Evolutionary conservation across 2,329 filamentous ascomycete genomes (phyloP).

Genomic region (Colletotrichum filicis): DNA sequence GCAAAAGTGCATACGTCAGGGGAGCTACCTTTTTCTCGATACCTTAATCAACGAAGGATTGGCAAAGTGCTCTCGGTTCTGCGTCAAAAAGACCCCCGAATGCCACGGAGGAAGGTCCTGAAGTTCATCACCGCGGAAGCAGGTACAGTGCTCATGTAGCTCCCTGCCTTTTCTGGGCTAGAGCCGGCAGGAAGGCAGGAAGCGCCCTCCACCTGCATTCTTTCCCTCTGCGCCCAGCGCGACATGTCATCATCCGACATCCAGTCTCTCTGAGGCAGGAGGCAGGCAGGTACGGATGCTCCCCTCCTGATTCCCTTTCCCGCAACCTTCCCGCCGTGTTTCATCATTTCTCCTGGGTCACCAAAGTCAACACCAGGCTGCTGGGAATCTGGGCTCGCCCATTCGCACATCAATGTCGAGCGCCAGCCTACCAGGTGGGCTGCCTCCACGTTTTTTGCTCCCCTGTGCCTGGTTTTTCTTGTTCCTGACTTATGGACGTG

Average conservation of each 20-base stretch:
- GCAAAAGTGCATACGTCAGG: neutral
- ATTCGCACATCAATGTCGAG: slow-evolving; percentile 12
- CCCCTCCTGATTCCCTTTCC: neutral
- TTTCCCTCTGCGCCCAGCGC: neutral
- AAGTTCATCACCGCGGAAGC: neutral
- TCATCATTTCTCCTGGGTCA: slow-evolving; percentile 29
- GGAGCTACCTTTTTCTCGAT: neutral
- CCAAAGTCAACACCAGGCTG: slow-evolving; percentile 19
- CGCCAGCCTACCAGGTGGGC: slow-evolving; percentile 8
- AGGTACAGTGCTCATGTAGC: slow-evolving; percentile 10
- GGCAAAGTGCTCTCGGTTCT: neutral
- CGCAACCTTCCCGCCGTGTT: slow-evolving; percentile 25
- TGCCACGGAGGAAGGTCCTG: slow-evolving; percentile 7
- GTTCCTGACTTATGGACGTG: slow-evolving; percentile 5
- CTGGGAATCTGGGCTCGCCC: slow-evolving; percentile 21
- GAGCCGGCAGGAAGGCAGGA: neutral
- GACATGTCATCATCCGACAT: slow-evolving; percentile 30
- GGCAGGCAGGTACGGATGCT: neutral
- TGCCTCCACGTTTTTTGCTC: slow-evolving; percentile 26
- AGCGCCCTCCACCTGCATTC: slow-evolving; percentile 3
- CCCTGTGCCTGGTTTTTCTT: slow-evolving; percentile 12
- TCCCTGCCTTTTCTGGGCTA: slow-evolving; percentile 22
- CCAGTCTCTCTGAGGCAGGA: slow-evolving; percentile 13
- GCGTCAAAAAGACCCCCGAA: neutral
- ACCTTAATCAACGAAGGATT: neutral